Percentiles rank a stretch among this genome's conserved stretches.
Conservation (phyloP, 2,329 filamentous ascomycete genomes). For the Coniochaeta sp. region DNA sequence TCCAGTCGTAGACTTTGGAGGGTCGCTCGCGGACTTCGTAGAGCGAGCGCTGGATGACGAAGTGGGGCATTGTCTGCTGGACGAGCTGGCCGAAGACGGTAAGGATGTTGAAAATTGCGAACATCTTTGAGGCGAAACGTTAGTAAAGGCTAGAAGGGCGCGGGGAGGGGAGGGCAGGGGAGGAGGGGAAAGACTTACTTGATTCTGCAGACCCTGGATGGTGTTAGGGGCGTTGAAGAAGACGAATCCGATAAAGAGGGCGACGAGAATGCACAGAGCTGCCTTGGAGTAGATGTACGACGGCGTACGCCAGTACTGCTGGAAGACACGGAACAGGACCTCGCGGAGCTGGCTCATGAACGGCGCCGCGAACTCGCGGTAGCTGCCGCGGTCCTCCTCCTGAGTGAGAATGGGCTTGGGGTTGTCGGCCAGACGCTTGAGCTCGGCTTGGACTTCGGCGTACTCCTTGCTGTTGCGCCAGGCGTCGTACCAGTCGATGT, state of each 20-base stretch:
- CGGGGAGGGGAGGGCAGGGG: background rate
- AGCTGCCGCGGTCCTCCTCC: conserved; percentile 35
- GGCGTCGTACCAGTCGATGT: conserved; percentile 58
- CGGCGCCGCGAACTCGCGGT: conserved; percentile 74
- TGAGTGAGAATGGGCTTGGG: conserved; percentile 25
- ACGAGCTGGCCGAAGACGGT: conserved; percentile 76
- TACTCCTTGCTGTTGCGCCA: conserved; percentile 57
- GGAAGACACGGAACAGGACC: conserved; percentile 69
- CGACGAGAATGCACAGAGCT: conserved; percentile 54
- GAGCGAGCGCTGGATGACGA: conserved; percentile 71
- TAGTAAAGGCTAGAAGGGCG: background rate
- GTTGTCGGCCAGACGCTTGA: conserved; percentile 47
- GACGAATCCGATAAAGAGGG: conserved; percentile 76
- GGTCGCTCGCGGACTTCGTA: conserved; percentile 83
- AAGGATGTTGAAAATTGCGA: conserved; percentile 75
- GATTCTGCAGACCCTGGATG: conserved; percentile 72
- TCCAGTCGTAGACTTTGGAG: conserved; percentile 79
- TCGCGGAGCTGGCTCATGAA: conserved; percentile 61
- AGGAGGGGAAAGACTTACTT: background rate
- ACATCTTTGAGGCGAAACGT: conserved; percentile 55
- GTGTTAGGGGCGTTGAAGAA: conserved; percentile 68
- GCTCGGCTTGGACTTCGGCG: conserved; percentile 45
- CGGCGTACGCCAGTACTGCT: conserved; percentile 88
- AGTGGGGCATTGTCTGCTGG: conserved; percentile 80
- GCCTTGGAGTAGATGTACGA: conserved; percentile 83